These are phyloP conservation scores for Nannochloropsis granulata DNA, from an alignment of 108 stramenopile genomes.

Conservation along the genomic window DNA sequence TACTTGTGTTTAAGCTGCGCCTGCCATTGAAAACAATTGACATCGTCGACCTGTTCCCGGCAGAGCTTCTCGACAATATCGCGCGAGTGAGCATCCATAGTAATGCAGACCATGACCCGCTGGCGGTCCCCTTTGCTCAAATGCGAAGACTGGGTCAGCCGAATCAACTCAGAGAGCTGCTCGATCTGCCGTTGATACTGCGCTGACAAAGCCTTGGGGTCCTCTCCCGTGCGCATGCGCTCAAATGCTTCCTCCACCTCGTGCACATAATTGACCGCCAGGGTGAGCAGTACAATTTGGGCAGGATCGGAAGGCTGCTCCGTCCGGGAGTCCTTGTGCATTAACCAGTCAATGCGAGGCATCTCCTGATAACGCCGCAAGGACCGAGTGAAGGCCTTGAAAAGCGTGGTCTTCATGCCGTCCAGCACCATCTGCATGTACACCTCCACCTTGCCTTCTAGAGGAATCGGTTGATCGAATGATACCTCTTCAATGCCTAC, in stretches of 20 bases:
- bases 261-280: conserved; percentile 50
- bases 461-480: conserved; percentile 52
- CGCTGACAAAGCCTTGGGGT: conserved; percentile 36
- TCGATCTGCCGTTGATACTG: conserved; percentile 47
- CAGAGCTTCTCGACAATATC: conserved; percentile 59
- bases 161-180: conserved; percentile 54
- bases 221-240: conserved; percentile 11
- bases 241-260: conserved; percentile 51
- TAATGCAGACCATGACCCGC: conserved; percentile 59
- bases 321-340: conserved; percentile 34
- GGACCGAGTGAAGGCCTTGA: conserved; percentile 43
- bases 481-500: conserved; percentile 49
- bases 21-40: conserved; percentile 57
- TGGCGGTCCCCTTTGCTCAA: conserved; percentile 52
- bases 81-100: conserved; percentile 65
- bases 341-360: conserved; percentile 51
- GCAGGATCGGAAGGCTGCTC: conserved; percentile 48
- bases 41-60: conserved; percentile 38
- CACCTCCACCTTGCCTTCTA: conserved; percentile 61
- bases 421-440: conserved; percentile 60
- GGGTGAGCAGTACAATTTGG: conserved; percentile 52
- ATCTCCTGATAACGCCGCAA: conserved; percentile 43
- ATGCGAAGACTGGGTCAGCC: conserved; percentile 49
- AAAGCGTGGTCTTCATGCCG: conserved; percentile 40
- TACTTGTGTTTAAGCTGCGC: conserved; percentile 69